Evolutionary conservation across 2,329 filamentous ascomycete genomes (phyloP).

Genomic region (Fusarium coicis): DNA sequence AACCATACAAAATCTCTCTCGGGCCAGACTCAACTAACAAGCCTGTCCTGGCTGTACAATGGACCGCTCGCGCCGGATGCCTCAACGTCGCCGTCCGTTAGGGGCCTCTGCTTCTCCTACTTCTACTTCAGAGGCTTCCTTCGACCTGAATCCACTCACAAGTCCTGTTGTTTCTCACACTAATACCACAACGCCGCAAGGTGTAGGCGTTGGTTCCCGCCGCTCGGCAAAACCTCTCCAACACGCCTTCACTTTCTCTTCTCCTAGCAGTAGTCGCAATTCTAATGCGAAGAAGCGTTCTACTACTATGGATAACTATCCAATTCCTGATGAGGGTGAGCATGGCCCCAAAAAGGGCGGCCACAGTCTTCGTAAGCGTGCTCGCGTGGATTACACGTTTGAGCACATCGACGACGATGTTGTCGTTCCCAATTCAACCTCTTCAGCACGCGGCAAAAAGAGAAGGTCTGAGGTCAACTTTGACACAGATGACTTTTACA

Average conservation of each 20-base stretch:
- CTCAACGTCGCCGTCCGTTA: conserved; percentile 47
- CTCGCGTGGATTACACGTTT: conserved; percentile 67
- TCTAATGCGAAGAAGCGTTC: conserved; percentile 55
- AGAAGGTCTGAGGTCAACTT: conserved; percentile 51
- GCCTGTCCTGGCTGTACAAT: conserved; percentile 47
- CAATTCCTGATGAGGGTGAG: conserved; percentile 57
- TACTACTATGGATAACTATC: conserved; percentile 55
- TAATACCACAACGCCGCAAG: conserved; percentile 49
- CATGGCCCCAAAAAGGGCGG: conserved; percentile 66
- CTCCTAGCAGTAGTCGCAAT: conserved; percentile 46
- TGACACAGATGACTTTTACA: conserved; percentile 49
- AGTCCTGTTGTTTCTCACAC: conserved; percentile 49
- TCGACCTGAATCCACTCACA: conserved; percentile 46
- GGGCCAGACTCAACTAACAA: conserved; percentile 2
- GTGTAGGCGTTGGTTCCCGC: conserved; percentile 42
- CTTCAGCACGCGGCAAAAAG: conserved; percentile 51
- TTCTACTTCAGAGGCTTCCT: conserved; percentile 47
- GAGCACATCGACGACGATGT: conserved; percentile 63
- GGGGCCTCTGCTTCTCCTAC: conserved; percentile 50
- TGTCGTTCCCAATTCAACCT: conserved; percentile 49
- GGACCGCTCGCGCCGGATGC: conserved; percentile 53
- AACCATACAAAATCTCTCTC: not conserved
- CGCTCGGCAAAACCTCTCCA: conserved; percentile 51
- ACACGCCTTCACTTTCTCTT: conserved; percentile 52
- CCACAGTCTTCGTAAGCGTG: conserved; percentile 66